Evolutionary conservation across 805 yeast species (phyloP).

Genomic region (Hanseniaspora hatyaiensis): DNA sequence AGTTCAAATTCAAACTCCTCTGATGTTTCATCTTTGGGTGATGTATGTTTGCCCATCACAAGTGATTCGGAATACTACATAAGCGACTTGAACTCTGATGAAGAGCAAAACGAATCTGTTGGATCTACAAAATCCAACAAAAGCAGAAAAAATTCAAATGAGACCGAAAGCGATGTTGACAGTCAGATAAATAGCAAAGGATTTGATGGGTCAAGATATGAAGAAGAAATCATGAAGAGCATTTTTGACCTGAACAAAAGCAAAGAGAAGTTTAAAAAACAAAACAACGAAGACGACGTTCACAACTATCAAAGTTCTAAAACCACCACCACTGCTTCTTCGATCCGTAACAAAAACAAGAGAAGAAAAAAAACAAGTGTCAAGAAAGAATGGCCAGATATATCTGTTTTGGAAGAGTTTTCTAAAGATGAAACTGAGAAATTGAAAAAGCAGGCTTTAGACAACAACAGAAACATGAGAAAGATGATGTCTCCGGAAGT

Average conservation of each 20-base stretch:
- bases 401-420: conserved; percentile 61
- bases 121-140: not conserved
- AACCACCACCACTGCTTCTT: not conserved
- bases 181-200: conserved; percentile 10
- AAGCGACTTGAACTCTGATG: conserved; percentile 20
- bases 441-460: conserved; percentile 32
- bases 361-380: conserved; percentile 11
- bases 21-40: conserved; percentile 68
- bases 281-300: conserved; percentile 3
- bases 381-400: conserved; percentile 68
- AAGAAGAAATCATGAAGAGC: conserved; percentile 11
- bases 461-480: conserved; percentile 8
- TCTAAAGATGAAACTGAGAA: conserved; percentile 54
- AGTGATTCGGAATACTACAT: conserved; percentile 29
- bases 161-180: not conserved
- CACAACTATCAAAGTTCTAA: conserved; percentile 3
- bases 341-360: conserved; percentile 18
- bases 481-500: conserved; percentile 10
- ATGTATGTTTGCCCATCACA: conserved; percentile 82
- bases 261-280: not conserved
- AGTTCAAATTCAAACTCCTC: conserved; percentile 30
- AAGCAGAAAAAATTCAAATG: not conserved
- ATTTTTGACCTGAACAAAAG: not conserved
- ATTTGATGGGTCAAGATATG: conserved; percentile 11
- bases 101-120: conserved; percentile 9